phyloP scores from a whole-genome alignment of 495 filamentous ascomycete species.

The Podospora conica region DNA sequence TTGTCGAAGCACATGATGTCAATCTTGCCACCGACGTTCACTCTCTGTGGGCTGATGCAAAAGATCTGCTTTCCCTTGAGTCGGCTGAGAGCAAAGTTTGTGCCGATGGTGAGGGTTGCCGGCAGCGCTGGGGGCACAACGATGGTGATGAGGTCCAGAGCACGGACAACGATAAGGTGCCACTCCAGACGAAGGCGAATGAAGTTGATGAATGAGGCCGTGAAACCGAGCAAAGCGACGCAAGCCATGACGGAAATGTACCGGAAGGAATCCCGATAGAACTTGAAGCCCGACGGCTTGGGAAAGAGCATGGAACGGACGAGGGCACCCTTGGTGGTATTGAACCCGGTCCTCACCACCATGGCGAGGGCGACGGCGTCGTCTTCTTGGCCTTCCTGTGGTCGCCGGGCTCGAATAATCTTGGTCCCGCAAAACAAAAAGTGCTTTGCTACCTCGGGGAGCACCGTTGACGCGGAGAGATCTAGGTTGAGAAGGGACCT shows the following conservation, averaged over 20 bases:
- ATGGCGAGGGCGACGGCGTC: constrained; percentile 90
- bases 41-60: constrained; percentile 93
- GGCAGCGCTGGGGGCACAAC: constrained; percentile 96
- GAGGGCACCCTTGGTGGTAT: constrained; percentile 92
- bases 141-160: constrained; percentile 94
- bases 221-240: constrained; percentile 83
- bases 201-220: constrained; percentile 90
- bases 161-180: constrained; percentile 85
- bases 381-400: constrained; percentile 74
- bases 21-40: constrained; percentile 93
- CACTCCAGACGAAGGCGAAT: constrained; percentile 71
- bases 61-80: constrained; percentile 86
- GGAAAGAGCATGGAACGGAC: constrained; percentile 99
- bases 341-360: constrained; percentile 89
- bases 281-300: constrained; percentile 95
- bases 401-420: constrained; percentile 82
- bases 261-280: constrained; percentile 94
- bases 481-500: constrained; percentile 69
- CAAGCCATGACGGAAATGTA: constrained; percentile 96
- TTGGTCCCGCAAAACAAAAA: constrained; percentile 94
- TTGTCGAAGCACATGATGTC: constrained; percentile 98
- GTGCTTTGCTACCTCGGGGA: constrained; percentile 73
- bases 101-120: constrained; percentile 92
- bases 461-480: constrained; percentile 68
- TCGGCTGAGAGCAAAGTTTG: constrained; percentile 84